Evolutionary conservation across 371 early-diverging fungal species (phyloP).

Genomic region (Mortierella polycephala): DNA sequence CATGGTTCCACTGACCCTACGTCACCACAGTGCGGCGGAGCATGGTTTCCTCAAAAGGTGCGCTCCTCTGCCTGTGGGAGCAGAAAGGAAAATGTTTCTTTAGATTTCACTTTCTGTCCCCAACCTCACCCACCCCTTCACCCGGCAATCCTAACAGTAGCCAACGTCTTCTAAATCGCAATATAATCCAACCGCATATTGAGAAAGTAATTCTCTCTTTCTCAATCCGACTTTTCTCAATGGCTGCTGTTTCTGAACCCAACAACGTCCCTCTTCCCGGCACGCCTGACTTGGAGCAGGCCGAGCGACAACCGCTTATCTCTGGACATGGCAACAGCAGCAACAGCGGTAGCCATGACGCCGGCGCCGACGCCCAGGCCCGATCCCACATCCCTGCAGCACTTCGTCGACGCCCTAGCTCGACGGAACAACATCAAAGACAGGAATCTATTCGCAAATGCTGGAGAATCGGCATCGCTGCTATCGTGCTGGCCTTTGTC

Average conservation of each 20-base stretch:
- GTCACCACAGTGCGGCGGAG: too few species aligned
- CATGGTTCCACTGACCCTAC: too few species aligned
- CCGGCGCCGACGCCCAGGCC: slow-evolving; percentile 9
- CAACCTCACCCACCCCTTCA: too few species aligned
- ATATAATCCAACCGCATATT: too few species aligned
- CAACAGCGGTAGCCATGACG: not conserved
- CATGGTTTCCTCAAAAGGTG: too few species aligned
- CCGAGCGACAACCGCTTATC: slow-evolving; percentile 34
- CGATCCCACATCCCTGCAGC: slow-evolving; percentile 39
- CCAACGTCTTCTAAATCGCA: too few species aligned
- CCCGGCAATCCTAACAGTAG: too few species aligned
- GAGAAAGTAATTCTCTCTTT: too few species aligned
- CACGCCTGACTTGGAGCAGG: slow-evolving; percentile 32
- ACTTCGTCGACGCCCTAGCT: slow-evolving; percentile 11
- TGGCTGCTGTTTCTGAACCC: not conserved
- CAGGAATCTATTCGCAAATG: slow-evolving; percentile 17
- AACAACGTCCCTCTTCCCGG: slow-evolving; percentile 1
- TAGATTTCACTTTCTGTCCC: too few species aligned
- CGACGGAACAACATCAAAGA: slow-evolving; percentile 11
- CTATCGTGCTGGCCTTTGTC: slow-evolving; percentile 18
- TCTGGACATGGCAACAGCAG: not conserved
- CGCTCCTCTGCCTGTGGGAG: too few species aligned
- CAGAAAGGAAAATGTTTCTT: too few species aligned
- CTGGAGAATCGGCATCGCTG: slow-evolving; percentile 29
- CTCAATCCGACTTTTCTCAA: not conserved